Base-by-base conservation (phyloP, 2,329 filamentous ascomycete genomes). In the Aspergillus fructus region DNA sequence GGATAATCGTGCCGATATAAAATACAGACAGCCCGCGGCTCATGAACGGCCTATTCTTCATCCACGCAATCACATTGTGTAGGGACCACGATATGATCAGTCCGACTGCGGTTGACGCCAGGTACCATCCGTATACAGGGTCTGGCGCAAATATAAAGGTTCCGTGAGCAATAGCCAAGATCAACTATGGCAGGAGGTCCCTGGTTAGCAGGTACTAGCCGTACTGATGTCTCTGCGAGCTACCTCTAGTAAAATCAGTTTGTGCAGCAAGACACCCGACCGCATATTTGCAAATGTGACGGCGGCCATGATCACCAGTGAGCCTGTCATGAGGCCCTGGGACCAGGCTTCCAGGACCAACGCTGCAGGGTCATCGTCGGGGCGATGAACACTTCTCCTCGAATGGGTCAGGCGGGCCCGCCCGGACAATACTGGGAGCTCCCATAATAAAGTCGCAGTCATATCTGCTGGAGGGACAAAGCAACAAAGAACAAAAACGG, bases 61-160 rank as follows among this genome's bases (percentile, higher is more conserved):
- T 81, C 86, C 85, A 89, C 0, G 85, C 80, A 58, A 89, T 84
- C 59, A 88, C 78, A 61, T 88, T 89, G 69, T 89, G 86, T 8
- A 89, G 71, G 12, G 77, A 80, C 83, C 85, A 88, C 3, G 83
- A 86, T n/a, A 80, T 73, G 61, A 86, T 86, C 23, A 89, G 78
- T 17, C 83, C 79, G 7, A 87, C 81, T 7, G 83, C 85, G 2
- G 83, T 85, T 23, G 79, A 75, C 2, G 83, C 85, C 3, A 88
- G 76, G 70, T 86, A 88, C 85, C 85, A 88, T 49, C 83, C 84
- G 65, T 85, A 86, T 3, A 76, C 75, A 0, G 83, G 82, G 8
- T 76, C 77, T 59, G 79, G 73, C 53, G 81, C 78, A 71, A 87
- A 86, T 37, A 85, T 80, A 68, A 85, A 86, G 58, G 83, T 83